These are phyloP conservation scores for Pholiota conissans DNA, from an alignment of 768 basidiomycete genomes.

Conservation along the genomic window DNA sequence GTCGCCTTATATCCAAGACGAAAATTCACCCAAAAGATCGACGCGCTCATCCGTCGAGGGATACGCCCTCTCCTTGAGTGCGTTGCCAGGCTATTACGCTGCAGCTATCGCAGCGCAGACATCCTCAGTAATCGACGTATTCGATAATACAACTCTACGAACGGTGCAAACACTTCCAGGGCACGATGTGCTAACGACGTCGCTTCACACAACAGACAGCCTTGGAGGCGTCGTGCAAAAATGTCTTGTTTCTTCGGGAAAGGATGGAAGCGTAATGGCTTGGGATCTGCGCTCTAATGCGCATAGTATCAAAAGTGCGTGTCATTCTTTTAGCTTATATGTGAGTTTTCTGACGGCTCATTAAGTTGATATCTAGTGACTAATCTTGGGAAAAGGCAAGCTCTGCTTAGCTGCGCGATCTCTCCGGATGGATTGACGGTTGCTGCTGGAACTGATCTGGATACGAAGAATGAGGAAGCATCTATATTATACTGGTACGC, in stretches of 20 bases:
- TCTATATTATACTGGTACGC: conserved; percentile 79
- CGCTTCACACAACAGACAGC: conserved; percentile 43
- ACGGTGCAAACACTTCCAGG: conserved; percentile 49
- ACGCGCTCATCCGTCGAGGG: conserved; percentile 26
- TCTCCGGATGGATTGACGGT: conserved; percentile 70
- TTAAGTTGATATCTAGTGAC: conserved; percentile 44
- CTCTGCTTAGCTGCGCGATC: conserved; percentile 68
- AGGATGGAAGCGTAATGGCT: conserved; percentile 67
- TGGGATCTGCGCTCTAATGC: conserved; percentile 72
- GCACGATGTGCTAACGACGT: conserved; percentile 58
- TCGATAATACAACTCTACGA: conserved; percentile 58
- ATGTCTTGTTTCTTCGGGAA: conserved; percentile 63
- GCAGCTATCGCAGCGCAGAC: conserved; percentile 58
- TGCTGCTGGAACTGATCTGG: conserved; percentile 81
- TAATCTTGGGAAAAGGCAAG: conserved; percentile 38
- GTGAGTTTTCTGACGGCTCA: conserved; percentile 37
- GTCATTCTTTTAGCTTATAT: neutral
- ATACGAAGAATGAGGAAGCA: conserved; percentile 67
- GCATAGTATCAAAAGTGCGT: conserved; percentile 62
- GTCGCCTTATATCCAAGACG: conserved; percentile 21
- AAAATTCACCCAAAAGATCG: conserved; percentile 12
- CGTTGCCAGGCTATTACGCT: conserved; percentile 49
- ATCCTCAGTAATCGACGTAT: conserved; percentile 66
- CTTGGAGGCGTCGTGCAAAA: conserved; percentile 42
- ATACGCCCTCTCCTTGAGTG: conserved; percentile 64